Conservation (phyloP, 2,329 filamentous ascomycete species). For the Sclerotiophoma versabilis region DNA sequence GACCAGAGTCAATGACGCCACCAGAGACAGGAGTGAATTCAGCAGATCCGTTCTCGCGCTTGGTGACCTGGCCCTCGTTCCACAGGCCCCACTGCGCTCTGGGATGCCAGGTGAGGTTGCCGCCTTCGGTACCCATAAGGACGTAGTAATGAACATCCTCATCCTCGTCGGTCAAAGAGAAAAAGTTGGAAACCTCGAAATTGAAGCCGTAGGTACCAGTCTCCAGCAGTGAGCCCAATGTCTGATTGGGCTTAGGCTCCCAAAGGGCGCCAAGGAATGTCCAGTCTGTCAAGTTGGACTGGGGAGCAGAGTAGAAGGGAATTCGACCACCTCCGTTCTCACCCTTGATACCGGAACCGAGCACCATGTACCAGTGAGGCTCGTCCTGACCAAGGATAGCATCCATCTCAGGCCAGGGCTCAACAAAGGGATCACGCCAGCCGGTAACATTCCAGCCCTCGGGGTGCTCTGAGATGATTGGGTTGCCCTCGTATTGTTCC, state of each 20-base stretch:
- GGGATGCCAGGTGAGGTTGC: conserved; percentile 52
- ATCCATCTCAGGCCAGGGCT: conserved; percentile 53
- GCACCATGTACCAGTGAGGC: conserved; percentile 56
- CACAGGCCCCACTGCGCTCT: conserved; percentile 55
- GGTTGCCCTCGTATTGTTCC: conserved; percentile 56
- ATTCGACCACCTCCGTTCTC: conserved; percentile 56
- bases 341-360: conserved; percentile 57
- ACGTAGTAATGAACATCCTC: conserved; percentile 55
- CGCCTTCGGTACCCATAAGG: conserved; percentile 54
- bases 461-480: conserved; percentile 53
- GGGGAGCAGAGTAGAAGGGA: conserved; percentile 56
- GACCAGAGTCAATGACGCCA: conserved; percentile 54
- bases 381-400: conserved; percentile 50
- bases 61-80: conserved; percentile 54
- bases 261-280: conserved; percentile 56
- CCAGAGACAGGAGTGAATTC: conserved; percentile 55
- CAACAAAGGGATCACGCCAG: conserved; percentile 43
- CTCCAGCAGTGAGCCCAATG: conserved; percentile 51
- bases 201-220: conserved; percentile 58
- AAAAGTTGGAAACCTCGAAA: conserved; percentile 59
- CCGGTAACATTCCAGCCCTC: conserved; percentile 56
- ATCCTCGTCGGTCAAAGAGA: conserved; percentile 53
- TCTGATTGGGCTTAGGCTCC: conserved; percentile 53
- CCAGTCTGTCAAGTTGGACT: conserved; percentile 55
- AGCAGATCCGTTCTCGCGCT: conserved; percentile 54